A percentile compares a stretch with the other conserved stretches of the same genome.
Evolutionary conservation across 352 stramenopile genomes (phyloP).

Genomic region (Phytophthora hibernalis): DNA sequence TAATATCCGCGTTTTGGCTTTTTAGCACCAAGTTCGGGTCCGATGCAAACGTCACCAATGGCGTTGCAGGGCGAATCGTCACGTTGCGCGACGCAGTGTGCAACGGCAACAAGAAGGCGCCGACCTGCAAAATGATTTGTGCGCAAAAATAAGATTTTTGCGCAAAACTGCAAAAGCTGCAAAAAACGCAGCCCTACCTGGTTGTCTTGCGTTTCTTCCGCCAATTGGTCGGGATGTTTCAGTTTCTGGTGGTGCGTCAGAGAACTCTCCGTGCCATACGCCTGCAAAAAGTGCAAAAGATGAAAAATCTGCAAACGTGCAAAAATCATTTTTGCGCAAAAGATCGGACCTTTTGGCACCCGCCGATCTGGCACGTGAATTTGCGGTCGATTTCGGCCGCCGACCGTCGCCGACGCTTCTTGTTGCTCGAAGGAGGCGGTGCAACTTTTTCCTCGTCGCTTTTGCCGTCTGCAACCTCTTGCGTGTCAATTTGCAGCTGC

Average conservation of each 20-base stretch:
- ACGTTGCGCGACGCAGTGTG: constrained; percentile 54
- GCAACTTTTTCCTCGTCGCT: constrained; percentile 27
- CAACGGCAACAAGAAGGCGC: constrained; percentile 56
- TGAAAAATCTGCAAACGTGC: not conserved
- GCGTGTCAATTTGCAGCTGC: constrained; percentile 68
- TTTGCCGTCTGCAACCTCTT: constrained; percentile 33
- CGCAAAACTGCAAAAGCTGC: not conserved
- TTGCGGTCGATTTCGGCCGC: constrained; percentile 88
- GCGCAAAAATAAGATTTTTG: not conserved
- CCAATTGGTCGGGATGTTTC: constrained; percentile 64
- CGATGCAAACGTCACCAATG: constrained; percentile 28
- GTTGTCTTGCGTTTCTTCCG: constrained; percentile 39
- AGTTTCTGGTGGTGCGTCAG: constrained; percentile 83
- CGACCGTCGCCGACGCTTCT: constrained; percentile 76
- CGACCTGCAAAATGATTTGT: constrained; percentile 36
- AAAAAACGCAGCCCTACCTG: constrained; percentile 31
- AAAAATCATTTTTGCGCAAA: not conserved
- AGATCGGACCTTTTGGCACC: constrained; percentile 31
- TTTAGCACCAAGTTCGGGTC: constrained; percentile 13
- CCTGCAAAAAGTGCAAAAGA: constrained; percentile 38
- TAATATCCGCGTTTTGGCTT: constrained; percentile 20
- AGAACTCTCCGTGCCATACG: constrained; percentile 83
- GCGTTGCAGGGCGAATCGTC: constrained; percentile 65
- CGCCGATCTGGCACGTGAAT: constrained; percentile 65
- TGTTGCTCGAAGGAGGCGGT: constrained; percentile 50